Conservation (phyloP, 352 stramenopile species). For the Peronospora farinosa region DNA sequence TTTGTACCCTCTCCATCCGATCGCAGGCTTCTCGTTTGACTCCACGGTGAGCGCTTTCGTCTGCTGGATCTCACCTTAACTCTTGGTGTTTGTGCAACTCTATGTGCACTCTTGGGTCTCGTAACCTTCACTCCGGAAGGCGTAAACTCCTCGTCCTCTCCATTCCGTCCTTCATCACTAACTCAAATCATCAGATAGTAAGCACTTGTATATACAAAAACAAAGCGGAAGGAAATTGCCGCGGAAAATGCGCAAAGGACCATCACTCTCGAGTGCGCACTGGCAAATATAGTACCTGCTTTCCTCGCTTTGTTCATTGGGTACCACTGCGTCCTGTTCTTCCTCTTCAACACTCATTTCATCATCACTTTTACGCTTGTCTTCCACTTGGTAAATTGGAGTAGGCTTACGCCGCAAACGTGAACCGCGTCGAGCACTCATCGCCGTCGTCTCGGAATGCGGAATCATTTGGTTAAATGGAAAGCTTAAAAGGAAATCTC, state of each 20-base stretch:
- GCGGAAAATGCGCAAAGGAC: slow-evolving; percentile 10
- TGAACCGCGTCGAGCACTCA: slow-evolving; percentile 48
- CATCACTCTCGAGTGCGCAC: slow-evolving; percentile 21
- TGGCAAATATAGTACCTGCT: slow-evolving; percentile 24
- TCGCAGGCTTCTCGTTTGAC: slow-evolving; percentile 17
- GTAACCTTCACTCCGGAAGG: slow-evolving; percentile 17
- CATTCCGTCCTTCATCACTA: slow-evolving; percentile 25
- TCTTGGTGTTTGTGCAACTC: slow-evolving; percentile 12
- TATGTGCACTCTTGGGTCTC: slow-evolving; percentile 17
- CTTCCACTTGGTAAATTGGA: slow-evolving; percentile 63
- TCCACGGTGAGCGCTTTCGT: slow-evolving; percentile 33
- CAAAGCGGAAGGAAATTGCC: slow-evolving; percentile 5
- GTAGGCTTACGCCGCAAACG: slow-evolving; percentile 62
- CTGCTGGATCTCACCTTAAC: slow-evolving; percentile 15
- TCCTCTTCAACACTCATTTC: slow-evolving; percentile 18
- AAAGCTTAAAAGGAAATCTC: slow-evolving; percentile 13
- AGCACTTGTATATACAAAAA: background rate
- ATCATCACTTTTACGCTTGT: slow-evolving; percentile 28
- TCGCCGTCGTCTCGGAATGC: slow-evolving; percentile 11
- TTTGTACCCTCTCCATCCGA: slow-evolving; percentile 4
- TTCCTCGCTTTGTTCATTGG: slow-evolving; percentile 16
- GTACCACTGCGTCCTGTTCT: slow-evolving; percentile 14
- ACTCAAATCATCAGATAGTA: too few relatives aligned
- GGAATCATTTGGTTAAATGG: slow-evolving; percentile 7
- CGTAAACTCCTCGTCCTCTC: slow-evolving; percentile 34